Conservation (phyloP, 257 asterid species). For the Rubia yunnanensis region DNA sequence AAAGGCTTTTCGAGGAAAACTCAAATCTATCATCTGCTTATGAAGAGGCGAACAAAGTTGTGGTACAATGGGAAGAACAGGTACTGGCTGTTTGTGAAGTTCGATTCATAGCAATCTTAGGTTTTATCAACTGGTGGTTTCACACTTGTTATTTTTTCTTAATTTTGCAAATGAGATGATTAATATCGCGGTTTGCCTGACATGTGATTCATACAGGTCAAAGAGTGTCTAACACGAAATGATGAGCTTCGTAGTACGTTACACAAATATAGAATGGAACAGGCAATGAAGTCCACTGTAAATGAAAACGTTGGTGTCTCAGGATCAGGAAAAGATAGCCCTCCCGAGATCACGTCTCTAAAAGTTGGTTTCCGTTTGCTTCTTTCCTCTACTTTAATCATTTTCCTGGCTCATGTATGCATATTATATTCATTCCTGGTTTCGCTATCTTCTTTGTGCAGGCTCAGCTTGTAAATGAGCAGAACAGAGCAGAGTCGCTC, state of each 20-base stretch:
- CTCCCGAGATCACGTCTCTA: constrained; percentile 45
- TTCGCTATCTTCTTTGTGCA: constrained; percentile 17
- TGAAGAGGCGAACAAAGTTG: constrained; percentile 69
- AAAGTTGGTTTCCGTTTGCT: constrained; percentile 37
- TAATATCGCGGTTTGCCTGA: not conserved
- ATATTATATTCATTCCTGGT: not conserved
- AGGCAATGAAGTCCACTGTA: constrained; percentile 29
- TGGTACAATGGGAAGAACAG: constrained; percentile 85
- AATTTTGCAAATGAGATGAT: not conserved
- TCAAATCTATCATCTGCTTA: constrained; percentile 64
- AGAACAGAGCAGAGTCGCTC: constrained; percentile 72
- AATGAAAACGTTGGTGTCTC: constrained; percentile 25
- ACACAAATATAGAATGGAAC: constrained; percentile 59
- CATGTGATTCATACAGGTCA: constrained; percentile 46
- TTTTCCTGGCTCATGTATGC: not conserved
- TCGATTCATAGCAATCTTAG: not conserved
- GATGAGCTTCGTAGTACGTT: constrained; percentile 73
- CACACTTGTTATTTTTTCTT: not conserved
- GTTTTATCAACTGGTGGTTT: not conserved
- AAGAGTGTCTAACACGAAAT: constrained; percentile 65
- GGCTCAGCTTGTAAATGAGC: constrained; percentile 71
- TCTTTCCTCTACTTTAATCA: not conserved
- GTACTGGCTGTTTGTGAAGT: constrained; percentile 24
- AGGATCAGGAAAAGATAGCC: constrained; percentile 30
- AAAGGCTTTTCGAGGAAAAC: constrained; percentile 82